Base-by-base conservation (phyloP, 257 asterid genomes). In the Catharanthus roseus region DNA sequence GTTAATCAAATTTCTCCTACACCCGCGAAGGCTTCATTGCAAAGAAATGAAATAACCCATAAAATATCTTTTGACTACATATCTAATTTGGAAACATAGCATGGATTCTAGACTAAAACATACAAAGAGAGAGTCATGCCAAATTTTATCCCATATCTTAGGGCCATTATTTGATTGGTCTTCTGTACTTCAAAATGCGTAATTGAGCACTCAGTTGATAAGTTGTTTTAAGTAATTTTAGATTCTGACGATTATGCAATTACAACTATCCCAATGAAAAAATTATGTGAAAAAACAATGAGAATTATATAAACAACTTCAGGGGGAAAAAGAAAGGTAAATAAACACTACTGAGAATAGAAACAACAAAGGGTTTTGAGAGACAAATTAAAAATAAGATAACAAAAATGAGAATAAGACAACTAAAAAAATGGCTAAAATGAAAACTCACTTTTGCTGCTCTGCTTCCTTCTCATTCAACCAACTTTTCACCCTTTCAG, bases 401-500 rank as follows among this genome's bases (percentile, higher is more conserved):
- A 67, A 67, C 23, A 36, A 10, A 28, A 26, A 10, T 2, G 16
- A 55, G 26, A 29, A 15, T 1, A 29, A 31, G 65, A 24, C 67
- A 65, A 3, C 33, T 62, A n/a, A 38, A 15, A 0, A 61, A 56
- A 69, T 49, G n/a, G 39, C 38, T n/a, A 28, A 44, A 54, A 15
- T n/a, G 24, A 34, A 69, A 47, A 70, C 99, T 86, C 81, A 95
- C 99, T 86, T 85, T 77, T 88, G 73, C 84, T 91, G 97, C 82
- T 82, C 96, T 38, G 85, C 89, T 88, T 84, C 96, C 82, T 91
- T 89, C 77, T 84, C 92, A 78, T 73, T 84, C 75, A 95, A 84
- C 99, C 99, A 95, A 65, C 74, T 88, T 81, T 88, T 95, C 75
- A 95, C 72, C 78, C 86, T 87, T 69, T 95, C 96, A 69, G 90